phyloP scores from a whole-genome alignment of 306 rosid species.

The Spatholobus suberectus region DNA sequence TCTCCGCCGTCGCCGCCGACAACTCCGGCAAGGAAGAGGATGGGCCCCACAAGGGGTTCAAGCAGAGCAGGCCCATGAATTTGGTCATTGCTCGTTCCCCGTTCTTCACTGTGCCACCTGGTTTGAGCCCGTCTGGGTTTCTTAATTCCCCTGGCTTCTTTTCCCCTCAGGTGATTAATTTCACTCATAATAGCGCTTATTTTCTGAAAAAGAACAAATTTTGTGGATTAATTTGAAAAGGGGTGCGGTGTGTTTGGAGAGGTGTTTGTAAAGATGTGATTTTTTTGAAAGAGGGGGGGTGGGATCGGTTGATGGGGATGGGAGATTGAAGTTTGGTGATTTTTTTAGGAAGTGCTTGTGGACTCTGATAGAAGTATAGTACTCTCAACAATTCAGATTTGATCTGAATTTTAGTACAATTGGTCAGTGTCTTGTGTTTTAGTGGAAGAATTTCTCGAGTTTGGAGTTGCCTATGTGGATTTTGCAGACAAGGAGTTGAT shows the following conservation, averaged over 20 bases:
- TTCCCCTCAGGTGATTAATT: slow-evolving; percentile 75
- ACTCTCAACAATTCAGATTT: slow-evolving; percentile 27
- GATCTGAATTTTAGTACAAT: slow-evolving; percentile 19
- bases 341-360: background rate
- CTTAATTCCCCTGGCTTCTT: slow-evolving; percentile 95
- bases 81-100: slow-evolving; percentile 79
- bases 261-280: background rate
- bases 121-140: slow-evolving; percentile 89
- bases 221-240: background rate
- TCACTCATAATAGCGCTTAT: background rate
- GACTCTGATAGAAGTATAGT: background rate
- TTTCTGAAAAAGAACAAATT: background rate
- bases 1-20: slow-evolving; percentile 37
- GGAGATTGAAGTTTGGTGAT: background rate
- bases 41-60: slow-evolving; percentile 67
- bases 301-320: background rate
- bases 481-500: slow-evolving; percentile 2
- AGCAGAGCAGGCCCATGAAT: slow-evolving; percentile 85
- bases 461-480: background rate
- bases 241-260: slow-evolving; percentile 29
- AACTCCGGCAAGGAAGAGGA: slow-evolving; percentile 48
- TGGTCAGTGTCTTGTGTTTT: background rate
- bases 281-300: slow-evolving; percentile 14
- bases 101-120: slow-evolving; percentile 81
- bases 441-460: background rate